phyloP scores from a whole-genome alignment of 1,284 basidiomycete species.

The Puccinia novopanici region DNA sequence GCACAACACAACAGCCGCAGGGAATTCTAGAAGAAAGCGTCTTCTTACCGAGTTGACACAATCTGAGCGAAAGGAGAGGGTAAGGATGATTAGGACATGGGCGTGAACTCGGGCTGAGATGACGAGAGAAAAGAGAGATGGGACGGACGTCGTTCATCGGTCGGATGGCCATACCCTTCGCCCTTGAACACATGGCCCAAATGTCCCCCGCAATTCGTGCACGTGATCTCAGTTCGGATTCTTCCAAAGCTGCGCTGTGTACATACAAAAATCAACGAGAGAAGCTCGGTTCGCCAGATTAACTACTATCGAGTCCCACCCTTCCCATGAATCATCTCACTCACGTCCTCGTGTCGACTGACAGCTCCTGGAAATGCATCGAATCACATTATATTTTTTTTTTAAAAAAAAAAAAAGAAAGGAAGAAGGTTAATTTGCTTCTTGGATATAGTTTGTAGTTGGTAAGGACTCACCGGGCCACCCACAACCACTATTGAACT shows the following conservation, averaged over 20 bases:
- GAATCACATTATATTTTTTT: constrained; percentile 60
- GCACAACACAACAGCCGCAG: neutral
- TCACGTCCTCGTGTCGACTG: constrained; percentile 17
- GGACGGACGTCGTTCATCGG: constrained; percentile 41
- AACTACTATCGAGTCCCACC: neutral
- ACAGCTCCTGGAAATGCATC: constrained; percentile 56
- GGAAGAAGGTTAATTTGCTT: neutral
- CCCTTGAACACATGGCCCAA: constrained; percentile 61
- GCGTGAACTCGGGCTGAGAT: too few species aligned
- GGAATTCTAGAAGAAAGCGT: too few species aligned
- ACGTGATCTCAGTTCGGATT: constrained; percentile 60
- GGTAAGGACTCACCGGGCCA: constrained; percentile 57
- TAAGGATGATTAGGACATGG: too few species aligned
- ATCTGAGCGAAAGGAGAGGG: neutral
- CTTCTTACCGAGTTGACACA: constrained; percentile 23
- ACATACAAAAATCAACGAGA: constrained; percentile 33
- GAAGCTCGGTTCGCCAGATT: constrained; percentile 56
- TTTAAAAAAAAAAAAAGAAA: neutral
- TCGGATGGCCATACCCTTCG: constrained; percentile 39
- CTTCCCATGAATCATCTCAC: neutral
- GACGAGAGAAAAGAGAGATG: neutral
- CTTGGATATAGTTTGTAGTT: neutral
- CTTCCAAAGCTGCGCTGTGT: constrained; percentile 60
- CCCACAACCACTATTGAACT: constrained; percentile 62
- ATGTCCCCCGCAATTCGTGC: constrained; percentile 61